Evolutionary conservation across 129 eudicot species (phyloP), one percentile per base, ranked within the genome.

Genomic region (Flaveria bidentis): DNA sequence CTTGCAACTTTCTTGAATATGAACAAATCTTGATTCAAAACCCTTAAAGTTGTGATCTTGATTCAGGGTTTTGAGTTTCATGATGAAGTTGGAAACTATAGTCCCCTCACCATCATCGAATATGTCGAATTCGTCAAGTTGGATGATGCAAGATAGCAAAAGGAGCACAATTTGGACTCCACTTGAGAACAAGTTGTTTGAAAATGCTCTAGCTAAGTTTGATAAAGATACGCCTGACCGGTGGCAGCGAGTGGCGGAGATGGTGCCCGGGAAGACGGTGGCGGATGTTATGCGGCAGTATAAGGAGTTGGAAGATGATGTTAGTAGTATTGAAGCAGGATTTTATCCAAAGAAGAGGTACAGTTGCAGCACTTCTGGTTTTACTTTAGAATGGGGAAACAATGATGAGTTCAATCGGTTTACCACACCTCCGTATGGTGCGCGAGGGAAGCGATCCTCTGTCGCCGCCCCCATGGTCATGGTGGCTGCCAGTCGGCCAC

Each of bases 261-360:
- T 91, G 96, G 91, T 95, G 1, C 97, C 97, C 0, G 95, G 97
- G 72, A 95, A 95, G 74, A 84, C 97, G 14, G 96, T 89, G 60
- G 78, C 60, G 2, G 97, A 95, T 74, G 96, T 91, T 36, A 83
- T 79, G 60, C 68, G 82, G 56, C 99, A 91, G 39, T 95, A 95
- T 55, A 87, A 88, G 74, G 96, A 89, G 26, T 75, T 95, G 46
- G 97, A 89, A 63, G 96, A 91, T 80, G 99, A 95, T 78, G 96
- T 95, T 51, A 95, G 89, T 74, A 91, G 91, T 60, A 95, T 95
- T 47, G 99, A 95, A 79, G 99, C 99, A 33, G 99, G 99, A 49
- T 67, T 86, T 20, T 41, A 84, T 67, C 96, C 97, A 20, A 84
- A 86, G 74, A 92, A 94, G 61, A 94, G 91, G 0, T 95, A 87